Conservation (phyloP, 75 land plant genomes). For the Pinus albicaulis region DNA sequence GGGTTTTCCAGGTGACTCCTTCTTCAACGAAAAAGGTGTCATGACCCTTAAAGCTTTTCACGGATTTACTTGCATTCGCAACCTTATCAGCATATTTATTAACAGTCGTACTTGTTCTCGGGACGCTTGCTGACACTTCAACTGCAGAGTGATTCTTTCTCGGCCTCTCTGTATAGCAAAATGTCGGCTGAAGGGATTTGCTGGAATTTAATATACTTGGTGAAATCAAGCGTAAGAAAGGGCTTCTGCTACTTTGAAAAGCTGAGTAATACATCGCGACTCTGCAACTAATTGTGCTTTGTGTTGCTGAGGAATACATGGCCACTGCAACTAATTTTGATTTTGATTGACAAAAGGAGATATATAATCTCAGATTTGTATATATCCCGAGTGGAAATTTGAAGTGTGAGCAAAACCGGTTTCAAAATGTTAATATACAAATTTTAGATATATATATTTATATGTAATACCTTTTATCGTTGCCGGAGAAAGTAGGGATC, state of each 20-base stretch:
- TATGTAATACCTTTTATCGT: no score
- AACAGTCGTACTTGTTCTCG: background rate
- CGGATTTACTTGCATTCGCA: background rate
- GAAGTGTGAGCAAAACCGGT: no score
- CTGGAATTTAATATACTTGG: background rate
- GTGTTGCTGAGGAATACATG: no score
- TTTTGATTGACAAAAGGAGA: no score
- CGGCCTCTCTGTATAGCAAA: background rate
- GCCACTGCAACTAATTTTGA: no score
- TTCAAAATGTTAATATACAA: no score
- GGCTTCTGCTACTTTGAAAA: background rate
- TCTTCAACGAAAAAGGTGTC: constrained; percentile 54
- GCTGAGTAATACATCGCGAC: background rate
- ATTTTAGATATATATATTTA: no score
- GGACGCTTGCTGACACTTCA: background rate
- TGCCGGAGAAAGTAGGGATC: no score
- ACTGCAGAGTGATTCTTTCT: background rate
- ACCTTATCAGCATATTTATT: background rate
- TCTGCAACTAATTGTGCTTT: background rate
- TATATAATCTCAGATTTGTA: no score
- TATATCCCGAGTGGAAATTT: no score
- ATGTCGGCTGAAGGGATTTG: no score
- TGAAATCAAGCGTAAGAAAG: background rate
- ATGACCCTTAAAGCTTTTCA: background rate
- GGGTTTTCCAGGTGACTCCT: constrained; percentile 70